A percentile compares a stretch with the other conserved stretches of the same genome.
phyloP scores from a whole-genome alignment of 495 filamentous ascomycete species.

The Tuber aestivum region DNA sequence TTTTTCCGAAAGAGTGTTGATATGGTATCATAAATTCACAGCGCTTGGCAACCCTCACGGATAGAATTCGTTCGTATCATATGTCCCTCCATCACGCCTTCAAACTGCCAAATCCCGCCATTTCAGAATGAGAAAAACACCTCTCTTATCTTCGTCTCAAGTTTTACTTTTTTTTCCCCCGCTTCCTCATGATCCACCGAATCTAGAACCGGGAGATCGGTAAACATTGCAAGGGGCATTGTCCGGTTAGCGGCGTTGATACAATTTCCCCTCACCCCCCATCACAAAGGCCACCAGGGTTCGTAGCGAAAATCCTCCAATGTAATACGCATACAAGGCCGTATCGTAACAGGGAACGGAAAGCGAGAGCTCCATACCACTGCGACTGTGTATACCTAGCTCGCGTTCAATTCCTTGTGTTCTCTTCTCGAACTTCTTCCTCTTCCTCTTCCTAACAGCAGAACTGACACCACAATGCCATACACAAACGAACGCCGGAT shows the following conservation, averaged over 20 bases:
- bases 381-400: background rate
- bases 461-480: slow-evolving; percentile 41
- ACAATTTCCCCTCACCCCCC: background rate
- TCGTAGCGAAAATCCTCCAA: background rate
- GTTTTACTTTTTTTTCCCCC: background rate
- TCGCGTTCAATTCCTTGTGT: background rate
- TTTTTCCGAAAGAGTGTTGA: background rate
- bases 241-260: background rate
- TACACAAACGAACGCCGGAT: slow-evolving; percentile 79
- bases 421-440: background rate
- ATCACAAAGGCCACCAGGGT: background rate
- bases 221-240: background rate
- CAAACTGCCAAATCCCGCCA: background rate
- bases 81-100: background rate
- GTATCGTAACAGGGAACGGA: background rate
- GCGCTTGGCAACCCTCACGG: background rate
- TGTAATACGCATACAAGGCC: background rate
- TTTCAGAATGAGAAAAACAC: background rate
- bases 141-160: background rate
- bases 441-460: background rate
- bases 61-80: background rate
- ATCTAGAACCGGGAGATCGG: background rate
- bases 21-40: too few relatives aligned
- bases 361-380: background rate
- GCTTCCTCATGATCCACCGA: background rate